Evolutionary conservation across 108 stramenopile genomes (phyloP), one percentile per base, ranked within the genome.

Genomic region (Pseudonitzschia pungens): DNA sequence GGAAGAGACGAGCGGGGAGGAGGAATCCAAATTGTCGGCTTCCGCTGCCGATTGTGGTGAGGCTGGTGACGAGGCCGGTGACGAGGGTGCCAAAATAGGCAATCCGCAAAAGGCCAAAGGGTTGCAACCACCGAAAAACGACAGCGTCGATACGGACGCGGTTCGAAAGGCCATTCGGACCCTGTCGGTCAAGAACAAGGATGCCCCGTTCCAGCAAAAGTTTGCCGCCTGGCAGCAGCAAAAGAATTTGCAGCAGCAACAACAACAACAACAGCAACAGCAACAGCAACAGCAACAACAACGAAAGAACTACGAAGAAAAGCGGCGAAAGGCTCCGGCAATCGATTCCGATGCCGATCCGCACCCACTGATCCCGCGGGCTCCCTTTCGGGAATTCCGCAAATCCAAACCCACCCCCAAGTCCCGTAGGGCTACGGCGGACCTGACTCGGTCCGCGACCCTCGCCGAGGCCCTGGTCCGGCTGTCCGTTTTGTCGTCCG

Each of bases 381-480:
- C 55, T 31, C 78, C 72, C 45, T 63, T 48, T 52, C 51, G 54
- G 56, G 77, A 57, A 67, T 84, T 69, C 70, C 60, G 28, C 26
- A 36, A 63, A 72, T 43, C 64, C 2, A 80, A 70, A 50, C 55
- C 45, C 18, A 67, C 65, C 1, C 48, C 76, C 16, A 90, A 89
- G 62, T 90, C 92, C 9, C 73, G 70, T 56, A 50, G 60, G 31
- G 89, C 90, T n/a, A 87, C 90, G 29, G 79, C 84, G 11, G 81
- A 85, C 52, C 51, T 94, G 21, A 73, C 84, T 11, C 79, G 91
- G 16, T 84, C 89, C 51, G 89, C 89, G 27, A 92, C 93, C 0
- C 59, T 94, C n/a, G 85, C 89, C 18, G 89, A 94, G 65, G 88
- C 89, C 16, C 24, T 94, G 33, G 59, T 77, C 33, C 80, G 88